Percentiles rank a stretch among this genome's conserved stretches.
These are phyloP conservation scores for Ophiorrhiza pumila DNA, from an alignment of 257 asterid genomes.

Conservation along the genomic window DNA sequence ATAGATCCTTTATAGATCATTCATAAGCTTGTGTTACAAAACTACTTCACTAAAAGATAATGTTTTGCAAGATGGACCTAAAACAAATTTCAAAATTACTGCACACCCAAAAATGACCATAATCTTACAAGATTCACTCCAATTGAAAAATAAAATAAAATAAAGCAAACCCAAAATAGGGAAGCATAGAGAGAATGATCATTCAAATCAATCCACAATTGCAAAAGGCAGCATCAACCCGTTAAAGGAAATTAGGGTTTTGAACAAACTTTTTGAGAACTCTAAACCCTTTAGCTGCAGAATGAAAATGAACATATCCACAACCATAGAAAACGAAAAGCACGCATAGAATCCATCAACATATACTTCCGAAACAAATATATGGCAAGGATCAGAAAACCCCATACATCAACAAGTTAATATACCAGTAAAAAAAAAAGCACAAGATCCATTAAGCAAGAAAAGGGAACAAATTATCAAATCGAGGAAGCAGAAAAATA, in stretches of 20 bases:
- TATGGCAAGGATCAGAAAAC: background rate
- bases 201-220: background rate
- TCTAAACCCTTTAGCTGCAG: background rate
- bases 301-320: background rate
- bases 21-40: background rate
- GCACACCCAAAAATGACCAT: background rate
- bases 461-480: background rate
- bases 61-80: background rate
- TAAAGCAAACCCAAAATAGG: background rate
- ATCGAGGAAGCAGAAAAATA: background rate
- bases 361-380: background rate
- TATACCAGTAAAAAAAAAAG: background rate
- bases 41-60: background rate
- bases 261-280: background rate
- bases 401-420: background rate
- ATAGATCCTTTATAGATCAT: background rate
- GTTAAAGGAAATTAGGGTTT: background rate
- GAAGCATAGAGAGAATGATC: background rate
- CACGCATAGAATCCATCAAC: background rate
- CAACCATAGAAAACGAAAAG: background rate
- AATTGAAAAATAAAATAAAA: background rate
- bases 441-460: slow-evolving; percentile 6
- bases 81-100: background rate
- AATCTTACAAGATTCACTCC: background rate
- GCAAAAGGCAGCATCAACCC: too few species aligned